Evolutionary conservation across 2,329 filamentous ascomycete species (phyloP), one percentile per base, ranked within the genome.

Genomic region (Orbilia brochopaga): DNA sequence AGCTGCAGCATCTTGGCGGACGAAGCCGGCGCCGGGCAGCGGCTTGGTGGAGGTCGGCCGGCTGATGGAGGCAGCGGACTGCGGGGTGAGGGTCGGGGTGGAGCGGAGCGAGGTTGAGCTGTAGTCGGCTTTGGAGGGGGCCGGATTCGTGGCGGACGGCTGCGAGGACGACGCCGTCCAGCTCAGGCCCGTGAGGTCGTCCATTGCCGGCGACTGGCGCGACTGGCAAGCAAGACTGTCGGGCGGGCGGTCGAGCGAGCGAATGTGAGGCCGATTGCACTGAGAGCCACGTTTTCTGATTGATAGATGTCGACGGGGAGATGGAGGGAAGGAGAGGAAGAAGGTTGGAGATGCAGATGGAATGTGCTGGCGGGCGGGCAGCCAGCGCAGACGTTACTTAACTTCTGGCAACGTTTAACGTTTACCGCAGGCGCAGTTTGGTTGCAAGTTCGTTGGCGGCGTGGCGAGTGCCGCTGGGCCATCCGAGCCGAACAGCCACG

Each of bases 101-200:
- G 59, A 85, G 83, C 42, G 85, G 85, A 37, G 84, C 83, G 63
- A 62, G 77, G 76, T 51, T 76, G 77, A 61, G 83, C 85, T 74
- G 66, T 51, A 76, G 53, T 82, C 80, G 69, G 80, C 78, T 78
- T 84, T 83, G 73, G 79, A 42, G 15, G 44, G 78, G 27, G 74
- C 64, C 76, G 78, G 76, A 78, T 73, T 70, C 73, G 77, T 77
- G 72, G 78, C 75, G 48, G 73, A 73, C 69, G 78, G 77, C 54
- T 81, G 76, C 72, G 78, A 75, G 48, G 73, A 73, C 69, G 78
- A 77, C 54, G 81, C 76, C 56, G 84, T 84, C 85, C 85, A 88
- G 79, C 84, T 84, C 75, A 88, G 81, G 74, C 84, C 83, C 53
- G 84, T 83, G 54, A 88, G 83, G 79, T 88, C 85, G 75, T 88